Base-by-base conservation (phyloP, 371 early-diverging fungal species). In the Mucor piriformis region DNA sequence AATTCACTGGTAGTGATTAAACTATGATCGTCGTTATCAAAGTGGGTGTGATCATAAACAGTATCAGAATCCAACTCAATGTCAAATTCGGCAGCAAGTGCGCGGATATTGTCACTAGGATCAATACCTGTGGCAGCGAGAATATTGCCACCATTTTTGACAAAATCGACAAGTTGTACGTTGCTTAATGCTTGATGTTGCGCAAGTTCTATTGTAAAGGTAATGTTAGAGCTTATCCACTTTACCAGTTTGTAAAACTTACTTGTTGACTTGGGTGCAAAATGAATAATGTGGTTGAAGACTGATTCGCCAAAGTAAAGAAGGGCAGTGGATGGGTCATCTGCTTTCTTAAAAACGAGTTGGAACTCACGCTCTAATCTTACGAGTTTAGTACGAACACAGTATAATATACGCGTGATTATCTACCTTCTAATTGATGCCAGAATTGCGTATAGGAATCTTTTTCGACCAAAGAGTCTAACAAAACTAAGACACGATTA, bases 111-210 rank as follows among this genome's bases (percentile, higher is more conserved):
- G 34, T 85, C 88, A n/a, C 87, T 83, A 16, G 90, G 63, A 43
- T 83, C 79, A 37, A 83, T 59, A 7, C 83, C 79, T 2, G 83
- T 84, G 2, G 90, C 92, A 16, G 94, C 61, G 8, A 98, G 58
- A 37, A 96, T 70, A 69, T 96, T 97, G n/a, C 97, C 98, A 33
- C 97, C 97, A 24, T 83, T 77, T 48, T 94, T 88, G 29, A 96
- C 87, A 72, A 92, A 98, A 44, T 93, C 84, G 50, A 94, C 74
- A 13, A 98, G 73, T 34, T 81, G 57, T n/a, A 73, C 66, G 34
- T 81, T 83, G 48, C 59, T 75, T 46, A 91, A 57, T 2, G 65
- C 64, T 23, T 67, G 62, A 46, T 84, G 83, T 50, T 84, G 76
- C 18, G 57, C 77, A 66, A 72, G 37, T 10, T 50, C 70, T 72